phyloP scores from a whole-genome alignment of 352 stramenopile genomes.

The Phytopythium delawarense region DNA sequence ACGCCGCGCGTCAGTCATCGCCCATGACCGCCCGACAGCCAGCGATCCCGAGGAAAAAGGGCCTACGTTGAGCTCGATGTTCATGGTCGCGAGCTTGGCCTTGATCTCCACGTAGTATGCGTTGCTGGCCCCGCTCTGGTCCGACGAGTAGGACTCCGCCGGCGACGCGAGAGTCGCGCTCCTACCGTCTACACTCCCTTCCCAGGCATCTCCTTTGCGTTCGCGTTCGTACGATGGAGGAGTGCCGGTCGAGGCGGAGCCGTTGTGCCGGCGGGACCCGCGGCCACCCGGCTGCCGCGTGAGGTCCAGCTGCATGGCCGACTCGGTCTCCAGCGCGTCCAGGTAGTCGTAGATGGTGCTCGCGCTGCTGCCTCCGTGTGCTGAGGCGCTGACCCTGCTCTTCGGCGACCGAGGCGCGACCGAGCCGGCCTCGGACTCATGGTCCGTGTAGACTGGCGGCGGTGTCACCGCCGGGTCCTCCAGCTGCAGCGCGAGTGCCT shows the following conservation, averaged over 20 bases:
- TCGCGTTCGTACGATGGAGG: not conserved
- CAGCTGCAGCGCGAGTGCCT: constrained; percentile 32
- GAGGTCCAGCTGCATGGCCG: constrained; percentile 40
- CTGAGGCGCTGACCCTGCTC: constrained; percentile 11
- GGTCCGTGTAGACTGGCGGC: constrained; percentile 29
- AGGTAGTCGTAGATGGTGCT: constrained; percentile 79
- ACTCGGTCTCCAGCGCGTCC: constrained; percentile 67
- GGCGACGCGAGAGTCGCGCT: constrained; percentile 13
- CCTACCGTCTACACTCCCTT: not conserved
- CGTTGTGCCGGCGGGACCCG: no score
- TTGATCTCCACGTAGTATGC: constrained; percentile 72
- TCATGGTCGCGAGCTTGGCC: constrained; percentile 73
- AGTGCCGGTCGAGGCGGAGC: not conserved
- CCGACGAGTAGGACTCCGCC: constrained; percentile 27
- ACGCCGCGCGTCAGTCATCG: not conserved
- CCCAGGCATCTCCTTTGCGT: constrained; percentile 4
- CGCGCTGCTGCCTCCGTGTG: constrained; percentile 10
- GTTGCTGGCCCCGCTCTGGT: constrained; percentile 30
- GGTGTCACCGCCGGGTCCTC: constrained; percentile 34
- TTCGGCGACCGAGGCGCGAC: constrained; percentile 20
- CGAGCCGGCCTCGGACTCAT: constrained; percentile 23
- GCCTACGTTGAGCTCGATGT: constrained; percentile 68
- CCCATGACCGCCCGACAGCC: not conserved
- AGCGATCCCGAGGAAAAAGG: not conserved
- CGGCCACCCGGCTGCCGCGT: constrained; percentile 6